Percentiles rank a stretch among this genome's conserved stretches.
phyloP scores from a whole-genome alignment of 1,284 basidiomycete species.

The Sporisorium graminicola region DNA sequence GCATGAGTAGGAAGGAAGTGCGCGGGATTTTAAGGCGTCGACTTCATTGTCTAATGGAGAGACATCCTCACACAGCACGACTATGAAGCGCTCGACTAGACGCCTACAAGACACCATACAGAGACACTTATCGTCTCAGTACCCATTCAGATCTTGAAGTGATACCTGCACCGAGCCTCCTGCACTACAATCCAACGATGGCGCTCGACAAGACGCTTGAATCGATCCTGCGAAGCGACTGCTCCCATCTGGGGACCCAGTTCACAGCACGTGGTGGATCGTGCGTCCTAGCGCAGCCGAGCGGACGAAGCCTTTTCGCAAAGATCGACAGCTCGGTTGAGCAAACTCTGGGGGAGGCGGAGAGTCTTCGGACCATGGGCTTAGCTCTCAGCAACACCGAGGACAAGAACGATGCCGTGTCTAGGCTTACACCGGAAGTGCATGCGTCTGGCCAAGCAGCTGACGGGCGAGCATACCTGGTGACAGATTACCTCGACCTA shows the following conservation, averaged over 20 bases:
- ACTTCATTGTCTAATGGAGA: background rate
- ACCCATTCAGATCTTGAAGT: background rate
- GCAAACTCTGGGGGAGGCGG: conserved; percentile 39
- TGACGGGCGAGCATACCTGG: conserved; percentile 31
- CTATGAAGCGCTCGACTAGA: background rate
- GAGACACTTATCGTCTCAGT: background rate
- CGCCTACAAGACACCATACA: background rate
- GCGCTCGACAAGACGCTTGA: conserved; percentile 36
- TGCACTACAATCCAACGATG: conserved; percentile 11
- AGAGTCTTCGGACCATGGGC: conserved; percentile 32
- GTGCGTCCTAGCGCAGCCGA: conserved; percentile 30
- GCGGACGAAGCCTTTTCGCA: conserved; percentile 25
- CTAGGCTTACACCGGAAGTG: conserved; percentile 26
- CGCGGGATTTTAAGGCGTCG: background rate
- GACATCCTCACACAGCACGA: background rate
- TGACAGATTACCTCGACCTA: conserved; percentile 42
- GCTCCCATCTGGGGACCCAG: conserved; percentile 27
- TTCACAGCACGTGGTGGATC: conserved; percentile 25
- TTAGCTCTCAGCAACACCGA: conserved; percentile 3
- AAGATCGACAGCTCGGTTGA: conserved; percentile 34
- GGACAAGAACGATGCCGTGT: background rate
- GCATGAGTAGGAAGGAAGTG: conserved; percentile 4
- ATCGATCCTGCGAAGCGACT: conserved; percentile 25
- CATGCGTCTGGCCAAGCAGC: conserved; percentile 28
- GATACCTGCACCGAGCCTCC: too few species aligned